Evolutionary conservation across 805 yeast species (phyloP).

Genomic region (Schwanniomyces vanrijiae): DNA sequence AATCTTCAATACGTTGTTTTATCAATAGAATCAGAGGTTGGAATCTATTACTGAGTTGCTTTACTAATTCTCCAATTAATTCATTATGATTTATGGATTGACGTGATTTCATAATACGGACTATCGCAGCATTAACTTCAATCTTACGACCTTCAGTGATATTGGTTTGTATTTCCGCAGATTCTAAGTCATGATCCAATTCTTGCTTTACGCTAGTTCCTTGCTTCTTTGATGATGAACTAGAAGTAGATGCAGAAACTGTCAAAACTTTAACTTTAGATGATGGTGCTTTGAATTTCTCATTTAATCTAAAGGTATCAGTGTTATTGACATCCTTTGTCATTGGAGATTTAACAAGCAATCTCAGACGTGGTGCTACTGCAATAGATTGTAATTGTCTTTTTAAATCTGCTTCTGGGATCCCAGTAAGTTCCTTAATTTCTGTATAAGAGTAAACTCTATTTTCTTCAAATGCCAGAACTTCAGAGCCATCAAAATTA

Average conservation of each 20-base stretch:
- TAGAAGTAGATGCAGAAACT: constrained; percentile 36
- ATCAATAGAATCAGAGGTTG: constrained; percentile 66
- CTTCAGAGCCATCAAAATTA: constrained; percentile 25
- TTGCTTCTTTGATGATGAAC: constrained; percentile 4
- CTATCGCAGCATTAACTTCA: constrained; percentile 82
- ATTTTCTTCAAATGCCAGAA: constrained; percentile 50
- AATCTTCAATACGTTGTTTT: constrained; percentile 69
- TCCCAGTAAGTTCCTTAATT: constrained; percentile 62
- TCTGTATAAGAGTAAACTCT: constrained; percentile 58
- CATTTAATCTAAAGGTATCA: constrained; percentile 70
- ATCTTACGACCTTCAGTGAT: constrained; percentile 63
- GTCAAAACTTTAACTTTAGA: constrained; percentile 74
- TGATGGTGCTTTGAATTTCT: constrained; percentile 64
- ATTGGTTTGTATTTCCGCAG: constrained; percentile 51
- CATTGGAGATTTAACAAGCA: constrained; percentile 75
- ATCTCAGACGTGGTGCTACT: constrained; percentile 75
- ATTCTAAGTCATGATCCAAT: constrained; percentile 53
- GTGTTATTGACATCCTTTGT: constrained; percentile 62
- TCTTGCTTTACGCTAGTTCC: constrained; percentile 23
- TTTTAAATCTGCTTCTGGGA: constrained; percentile 70
- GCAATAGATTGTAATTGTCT: constrained; percentile 83
- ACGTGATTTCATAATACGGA: constrained; percentile 81
- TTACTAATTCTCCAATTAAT: constrained; percentile 63
- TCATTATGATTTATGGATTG: constrained; percentile 62
- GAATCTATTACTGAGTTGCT: constrained; percentile 61